These are phyloP conservation scores for Phytophthora pinifolia DNA, from an alignment of 352 stramenopile genomes.

Conservation along the genomic window DNA sequence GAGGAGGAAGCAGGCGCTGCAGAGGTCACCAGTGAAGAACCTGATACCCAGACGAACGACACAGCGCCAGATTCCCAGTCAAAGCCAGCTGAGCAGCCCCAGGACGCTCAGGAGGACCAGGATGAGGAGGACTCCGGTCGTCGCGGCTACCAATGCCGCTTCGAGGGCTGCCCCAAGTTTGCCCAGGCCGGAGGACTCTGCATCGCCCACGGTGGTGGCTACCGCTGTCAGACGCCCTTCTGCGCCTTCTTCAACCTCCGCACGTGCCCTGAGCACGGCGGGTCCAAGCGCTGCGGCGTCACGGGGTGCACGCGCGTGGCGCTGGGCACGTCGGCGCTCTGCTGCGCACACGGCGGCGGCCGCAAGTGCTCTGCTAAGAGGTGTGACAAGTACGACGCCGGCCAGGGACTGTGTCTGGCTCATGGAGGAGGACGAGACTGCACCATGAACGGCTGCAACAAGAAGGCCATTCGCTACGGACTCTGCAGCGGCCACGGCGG, in stretches of 20 bases:
- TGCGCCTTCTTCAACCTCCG: slow-evolving; percentile 72
- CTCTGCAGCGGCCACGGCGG: slow-evolving; percentile 74
- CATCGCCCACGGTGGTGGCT: slow-evolving; percentile 63
- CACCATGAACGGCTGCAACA: slow-evolving; percentile 54
- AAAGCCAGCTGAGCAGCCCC: not conserved
- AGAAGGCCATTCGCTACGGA: slow-evolving; percentile 80
- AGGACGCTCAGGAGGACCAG: not conserved
- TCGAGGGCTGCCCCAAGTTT: slow-evolving; percentile 55
- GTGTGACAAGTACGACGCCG: slow-evolving; percentile 75
- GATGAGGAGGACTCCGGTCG: slow-evolving; percentile 2
- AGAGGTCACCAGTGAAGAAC: not conserved
- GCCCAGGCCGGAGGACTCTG: slow-evolving; percentile 66
- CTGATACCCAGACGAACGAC: not conserved
- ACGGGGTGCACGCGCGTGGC: slow-evolving; percentile 56
- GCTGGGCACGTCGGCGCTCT: slow-evolving; percentile 48
- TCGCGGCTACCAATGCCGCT: slow-evolving; percentile 46
- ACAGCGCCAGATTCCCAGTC: not conserved
- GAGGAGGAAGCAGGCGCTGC: not conserved
- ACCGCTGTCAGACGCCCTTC: slow-evolving; percentile 71
- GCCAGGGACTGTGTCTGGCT: slow-evolving; percentile 61
- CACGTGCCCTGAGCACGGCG: slow-evolving; percentile 75
- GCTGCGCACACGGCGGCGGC: slow-evolving; percentile 65
- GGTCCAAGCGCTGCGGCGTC: slow-evolving; percentile 62
- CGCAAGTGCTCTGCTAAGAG: slow-evolving; percentile 71
- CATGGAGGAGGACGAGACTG: slow-evolving; percentile 75